phyloP scores from a whole-genome alignment of 306 rosid species.

The Citrullus colocynthis region DNA sequence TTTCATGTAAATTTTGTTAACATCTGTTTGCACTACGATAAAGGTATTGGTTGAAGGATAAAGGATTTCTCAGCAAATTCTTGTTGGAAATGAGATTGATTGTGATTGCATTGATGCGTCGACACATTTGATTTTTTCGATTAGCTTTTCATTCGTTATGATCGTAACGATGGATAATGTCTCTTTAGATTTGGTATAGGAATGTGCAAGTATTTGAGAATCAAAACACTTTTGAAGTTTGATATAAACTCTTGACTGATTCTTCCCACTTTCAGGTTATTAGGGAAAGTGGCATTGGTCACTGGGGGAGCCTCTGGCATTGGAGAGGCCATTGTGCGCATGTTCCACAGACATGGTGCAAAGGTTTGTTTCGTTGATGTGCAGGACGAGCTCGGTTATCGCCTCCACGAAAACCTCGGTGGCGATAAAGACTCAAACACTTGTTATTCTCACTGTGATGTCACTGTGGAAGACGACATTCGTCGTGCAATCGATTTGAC shows the following conservation, averaged over 20 bases:
- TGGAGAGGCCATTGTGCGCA: conserved; percentile 67
- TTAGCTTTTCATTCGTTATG: neutral
- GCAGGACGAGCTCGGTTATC: conserved; percentile 53
- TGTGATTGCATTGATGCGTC: neutral
- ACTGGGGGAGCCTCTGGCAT: conserved; percentile 89
- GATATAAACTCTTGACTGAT: neutral
- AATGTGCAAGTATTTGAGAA: neutral
- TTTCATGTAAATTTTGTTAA: neutral
- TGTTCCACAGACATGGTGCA: conserved; percentile 66
- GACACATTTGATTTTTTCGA: neutral
- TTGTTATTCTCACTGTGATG: conserved; percentile 49
- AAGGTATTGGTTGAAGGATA: neutral
- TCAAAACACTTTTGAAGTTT: neutral
- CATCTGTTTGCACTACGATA: no score
- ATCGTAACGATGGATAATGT: neutral
- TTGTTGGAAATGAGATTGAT: neutral
- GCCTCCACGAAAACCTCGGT: conserved; percentile 34
- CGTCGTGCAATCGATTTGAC: conserved; percentile 41
- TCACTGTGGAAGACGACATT: conserved; percentile 47
- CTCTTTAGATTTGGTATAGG: neutral
- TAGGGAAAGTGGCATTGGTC: conserved; percentile 77
- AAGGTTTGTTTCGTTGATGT: conserved; percentile 66
- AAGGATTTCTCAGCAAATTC: neutral
- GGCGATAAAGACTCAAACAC: conserved; percentile 16
- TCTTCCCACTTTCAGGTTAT: conserved; percentile 27